Base-by-base conservation (phyloP, 805 yeast genomes). In the Monosporozyma unispora region DNA sequence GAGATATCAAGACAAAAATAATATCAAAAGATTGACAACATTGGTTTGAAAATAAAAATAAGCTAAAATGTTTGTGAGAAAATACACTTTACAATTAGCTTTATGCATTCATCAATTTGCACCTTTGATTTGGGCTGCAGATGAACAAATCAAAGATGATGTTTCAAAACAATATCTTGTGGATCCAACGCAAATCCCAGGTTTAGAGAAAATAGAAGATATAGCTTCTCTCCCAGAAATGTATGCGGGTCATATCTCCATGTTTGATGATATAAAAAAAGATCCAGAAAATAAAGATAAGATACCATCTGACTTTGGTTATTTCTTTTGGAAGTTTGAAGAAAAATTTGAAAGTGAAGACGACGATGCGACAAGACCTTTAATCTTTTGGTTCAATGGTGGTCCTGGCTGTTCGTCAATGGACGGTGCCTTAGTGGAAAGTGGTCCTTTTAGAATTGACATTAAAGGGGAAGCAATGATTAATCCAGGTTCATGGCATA, bases 321-420 rank as follows among this genome's bases (percentile, higher is more conserved):
- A 86, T 58, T 89, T 84, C 60, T 89, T 87, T 62, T 87, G 96
- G 96, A 79, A 78, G 59, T 82, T 81, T 48, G 67, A 42, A 57
- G 55, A 55, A 23, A 50, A 47, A 8, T 29, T 16, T 10, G 14
- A 16, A 8, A 12, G 66, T 14, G 50, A 50, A 8, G 33, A 25
- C 6, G 49, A 72, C 22, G 56, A 57, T 38, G 69, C 74, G 55
- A 25, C 29, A 7, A 12, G 12, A 18, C 74, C 74, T 53, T 73
- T 85, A 21, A 75, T 84, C 8, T 75, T 93, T 48, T 93, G 99
- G 98, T 74, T 93, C 21, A 93, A 93, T 64, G 99, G 99, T 38
- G 99, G 99, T 0, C 99, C 99, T 0, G 99, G 99, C 0, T 93
- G 99, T 65, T 89, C 96, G 1, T 89, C 97, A 0, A 81, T 91